Evolutionary conservation across 2,329 filamentous ascomycete species (phyloP).

Genomic region (Exophiala xenobiotica): DNA sequence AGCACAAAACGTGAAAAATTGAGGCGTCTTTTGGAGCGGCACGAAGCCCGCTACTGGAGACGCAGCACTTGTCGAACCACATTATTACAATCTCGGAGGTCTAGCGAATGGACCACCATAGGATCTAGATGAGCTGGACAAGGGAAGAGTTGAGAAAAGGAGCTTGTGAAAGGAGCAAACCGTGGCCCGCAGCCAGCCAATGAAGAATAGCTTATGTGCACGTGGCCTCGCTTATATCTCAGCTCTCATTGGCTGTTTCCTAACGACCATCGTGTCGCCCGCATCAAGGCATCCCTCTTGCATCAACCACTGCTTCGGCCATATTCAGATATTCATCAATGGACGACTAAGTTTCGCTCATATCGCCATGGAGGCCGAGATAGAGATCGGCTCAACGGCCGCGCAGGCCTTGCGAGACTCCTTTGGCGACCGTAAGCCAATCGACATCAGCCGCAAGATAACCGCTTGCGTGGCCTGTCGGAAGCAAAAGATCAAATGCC

Average conservation of each 20-base stretch:
- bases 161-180: no score
- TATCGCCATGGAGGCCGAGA: slow-evolving; percentile 3
- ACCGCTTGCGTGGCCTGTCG: slow-evolving; percentile 36
- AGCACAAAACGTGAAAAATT: not conserved
- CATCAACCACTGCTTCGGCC: not conserved
- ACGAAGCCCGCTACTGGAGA: not conserved
- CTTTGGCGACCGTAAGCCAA: slow-evolving; percentile 38
- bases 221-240: no score
- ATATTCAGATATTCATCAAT: not conserved
- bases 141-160: no score
- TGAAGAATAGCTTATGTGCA: no score
- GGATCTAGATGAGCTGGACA: no score
- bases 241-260: no score
- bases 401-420: slow-evolving; percentile 35
- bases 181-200: no score
- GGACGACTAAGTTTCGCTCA: not conserved
- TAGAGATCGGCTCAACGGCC: slow-evolving; percentile 15
- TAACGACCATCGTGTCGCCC: no score
- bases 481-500: slow-evolving; percentile 54
- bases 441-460: slow-evolving; percentile 38
- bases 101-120: no score
- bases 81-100: not conserved
- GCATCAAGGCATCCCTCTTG: no score
- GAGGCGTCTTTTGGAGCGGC: not conserved
- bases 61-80: not conserved